A percentile compares a stretch with the other conserved stretches of the same genome.
phyloP scores from a whole-genome alignment of 768 basidiomycete species.

The Tylopilus subfusipes region DNA sequence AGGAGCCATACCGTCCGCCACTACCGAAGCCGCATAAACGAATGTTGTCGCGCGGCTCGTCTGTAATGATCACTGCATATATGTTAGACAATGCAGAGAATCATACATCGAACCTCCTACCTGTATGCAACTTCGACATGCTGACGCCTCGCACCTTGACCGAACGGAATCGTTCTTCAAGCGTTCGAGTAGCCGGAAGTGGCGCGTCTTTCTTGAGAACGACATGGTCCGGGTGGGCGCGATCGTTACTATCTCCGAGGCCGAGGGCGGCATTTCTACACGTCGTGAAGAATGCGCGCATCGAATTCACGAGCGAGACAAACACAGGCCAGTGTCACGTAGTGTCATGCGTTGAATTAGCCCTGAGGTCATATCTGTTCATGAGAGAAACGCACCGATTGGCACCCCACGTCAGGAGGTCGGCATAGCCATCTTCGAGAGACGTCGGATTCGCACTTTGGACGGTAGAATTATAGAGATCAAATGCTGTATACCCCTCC shows the following conservation, averaged over 20 bases:
- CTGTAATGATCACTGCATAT: constrained; percentile 56
- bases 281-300: neutral
- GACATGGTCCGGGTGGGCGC: constrained; percentile 71
- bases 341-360: neutral
- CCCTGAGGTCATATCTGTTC: neutral
- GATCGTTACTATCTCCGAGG: constrained; percentile 73
- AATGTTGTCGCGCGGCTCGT: constrained; percentile 69
- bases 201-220: constrained; percentile 32
- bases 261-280: constrained; percentile 86
- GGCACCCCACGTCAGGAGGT: constrained; percentile 84
- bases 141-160: constrained; percentile 60
- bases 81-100: neutral
- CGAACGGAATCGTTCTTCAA: constrained; percentile 55
- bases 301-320: neutral
- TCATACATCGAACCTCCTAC: constrained; percentile 30
- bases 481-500: constrained; percentile 90
- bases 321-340: neutral
- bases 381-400: constrained; percentile 53
- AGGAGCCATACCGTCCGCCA: constrained; percentile 65
- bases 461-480: constrained; percentile 89
- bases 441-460: constrained; percentile 60
- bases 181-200: constrained; percentile 12
- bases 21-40: constrained; percentile 88
- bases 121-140: constrained; percentile 92
- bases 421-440: constrained; percentile 38